Evolutionary conservation across 208 protist genomes (phyloP).

Genomic region (Leishmania lainsoni): DNA sequence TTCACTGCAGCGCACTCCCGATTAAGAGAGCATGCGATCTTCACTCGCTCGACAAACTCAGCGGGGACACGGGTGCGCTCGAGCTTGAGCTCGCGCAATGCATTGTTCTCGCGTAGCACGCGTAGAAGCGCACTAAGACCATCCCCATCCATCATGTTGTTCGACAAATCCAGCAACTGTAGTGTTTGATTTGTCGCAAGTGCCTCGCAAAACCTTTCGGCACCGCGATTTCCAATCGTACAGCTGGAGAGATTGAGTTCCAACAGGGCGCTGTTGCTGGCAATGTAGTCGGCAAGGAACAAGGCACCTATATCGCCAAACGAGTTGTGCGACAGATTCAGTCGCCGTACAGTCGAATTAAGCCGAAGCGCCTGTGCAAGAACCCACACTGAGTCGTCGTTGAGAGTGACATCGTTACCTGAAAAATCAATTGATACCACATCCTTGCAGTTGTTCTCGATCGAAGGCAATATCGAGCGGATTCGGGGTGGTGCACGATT

Average conservation of each 20-base stretch:
- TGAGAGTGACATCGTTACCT: slow-evolving; percentile 42
- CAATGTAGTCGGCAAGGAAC: slow-evolving; percentile 72
- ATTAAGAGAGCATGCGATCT: slow-evolving; percentile 71
- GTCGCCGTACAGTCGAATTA: slow-evolving; percentile 57
- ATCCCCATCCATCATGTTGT: slow-evolving; percentile 66
- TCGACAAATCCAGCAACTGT: slow-evolving; percentile 58
- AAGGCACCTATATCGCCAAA: slow-evolving; percentile 75
- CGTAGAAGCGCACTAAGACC: slow-evolving; percentile 51
- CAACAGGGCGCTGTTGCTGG: slow-evolving; percentile 54
- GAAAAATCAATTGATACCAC: slow-evolving; percentile 73
- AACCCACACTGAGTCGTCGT: slow-evolving; percentile 72
- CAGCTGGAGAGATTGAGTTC: slow-evolving; percentile 67
- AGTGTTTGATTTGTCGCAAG: slow-evolving; percentile 72
- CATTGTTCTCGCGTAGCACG: slow-evolving; percentile 72
- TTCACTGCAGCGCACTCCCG: slow-evolving; percentile 70
- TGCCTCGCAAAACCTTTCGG: slow-evolving; percentile 61
- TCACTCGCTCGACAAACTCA: slow-evolving; percentile 42
- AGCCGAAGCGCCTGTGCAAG: slow-evolving; percentile 64
- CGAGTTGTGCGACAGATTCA: slow-evolving; percentile 85
- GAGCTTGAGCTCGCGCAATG: slow-evolving; percentile 45
- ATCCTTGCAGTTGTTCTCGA: slow-evolving; percentile 58
- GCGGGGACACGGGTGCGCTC: slow-evolving; percentile 55
- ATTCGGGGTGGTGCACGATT: slow-evolving; percentile 77
- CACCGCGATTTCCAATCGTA: slow-evolving; percentile 78
- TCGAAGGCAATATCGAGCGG: slow-evolving; percentile 48